Evolutionary conservation across 345 rosid genomes (phyloP), one percentile per base, ranked within the genome.

Genomic region (Eucalyptus regnans): DNA sequence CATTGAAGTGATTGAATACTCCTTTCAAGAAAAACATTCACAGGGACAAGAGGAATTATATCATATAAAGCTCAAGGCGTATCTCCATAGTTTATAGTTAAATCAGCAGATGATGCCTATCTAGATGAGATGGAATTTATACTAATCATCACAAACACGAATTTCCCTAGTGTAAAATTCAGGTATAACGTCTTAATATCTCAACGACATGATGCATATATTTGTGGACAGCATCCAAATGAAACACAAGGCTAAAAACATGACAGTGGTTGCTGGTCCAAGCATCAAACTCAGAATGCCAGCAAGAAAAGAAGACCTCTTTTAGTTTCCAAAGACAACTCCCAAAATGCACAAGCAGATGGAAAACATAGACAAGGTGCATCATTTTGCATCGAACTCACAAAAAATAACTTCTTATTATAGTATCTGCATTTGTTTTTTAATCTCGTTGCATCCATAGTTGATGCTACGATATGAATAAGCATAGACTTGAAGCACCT

Each of bases 1-100:
- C 86, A 91, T 90, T 87, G 97, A 95, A 88, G 98, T 92, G 87
- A 92, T 81, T 10, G 97, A 97, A 87, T 92, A 92, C 50, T 93
- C 96, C 98, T 96, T 71, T 87, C 23, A 60, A 87, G 83, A n/a
- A 48, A 89, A 89, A 89, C 25, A 68, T 43, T 86, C 17, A 89
- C 54, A 25, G 22, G 22, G 62, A 31, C 27, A n/a, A 10, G 43
- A 18, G 56, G 44, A 50, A 37, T 86, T 9, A 51, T 52, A 25
- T 52, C 15, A 5, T 50, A 16, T 86, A 12, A 37, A 86, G 62
- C 66, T 50, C 27, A 86, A 31, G 60, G 64, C 9, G 1, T 46
- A 86, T 76, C 84, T 76, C 83, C 83, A 51, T 50, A 31, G 54
- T 43, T 50, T 86, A 86, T 85, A 48, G 41, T 49, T 37, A 86